These are phyloP conservation scores for Russula sp. DNA, from an alignment of 768 basidiomycete species.

Conservation along the genomic window DNA sequence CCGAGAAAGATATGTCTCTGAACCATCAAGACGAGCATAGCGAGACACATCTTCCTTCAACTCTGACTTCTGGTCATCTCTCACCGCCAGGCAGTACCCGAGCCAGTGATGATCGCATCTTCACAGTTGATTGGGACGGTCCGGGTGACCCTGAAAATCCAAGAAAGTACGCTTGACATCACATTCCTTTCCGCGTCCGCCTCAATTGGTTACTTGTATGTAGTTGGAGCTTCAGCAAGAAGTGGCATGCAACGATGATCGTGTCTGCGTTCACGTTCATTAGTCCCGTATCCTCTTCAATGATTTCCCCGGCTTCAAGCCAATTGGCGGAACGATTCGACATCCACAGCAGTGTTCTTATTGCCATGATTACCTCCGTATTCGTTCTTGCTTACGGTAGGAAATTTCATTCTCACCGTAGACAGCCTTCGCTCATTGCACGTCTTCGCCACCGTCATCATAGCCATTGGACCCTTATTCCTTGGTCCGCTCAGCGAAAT, in stretches of 20 bases:
- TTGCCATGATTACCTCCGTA: slow-evolving; percentile 50
- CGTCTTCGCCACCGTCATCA: neutral
- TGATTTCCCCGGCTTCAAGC: slow-evolving; percentile 63
- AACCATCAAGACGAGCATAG: neutral
- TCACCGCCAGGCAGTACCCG: neutral
- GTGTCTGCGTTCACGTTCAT: slow-evolving; percentile 68
- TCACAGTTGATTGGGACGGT: slow-evolving; percentile 27
- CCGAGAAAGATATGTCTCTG: neutral
- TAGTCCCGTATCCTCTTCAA: slow-evolving; percentile 65
- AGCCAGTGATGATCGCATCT: neutral
- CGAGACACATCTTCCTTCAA: neutral
- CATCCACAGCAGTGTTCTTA: slow-evolving; percentile 47
- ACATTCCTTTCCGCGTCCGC: neutral
- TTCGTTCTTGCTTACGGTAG: slow-evolving; percentile 61
- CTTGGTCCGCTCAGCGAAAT: slow-evolving; percentile 68
- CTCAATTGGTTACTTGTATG: neutral
- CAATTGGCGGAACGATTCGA: slow-evolving; percentile 54
- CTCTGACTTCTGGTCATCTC: neutral
- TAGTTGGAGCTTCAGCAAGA: slow-evolving; percentile 24
- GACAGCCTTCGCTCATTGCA: neutral
- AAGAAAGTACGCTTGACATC: slow-evolving; percentile 12
- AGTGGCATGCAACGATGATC: slow-evolving; percentile 46
- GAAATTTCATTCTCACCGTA: slow-evolving; percentile 19
- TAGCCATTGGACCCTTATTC: slow-evolving; percentile 52
- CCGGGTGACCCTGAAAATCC: slow-evolving; percentile 27